phyloP scores from a whole-genome alignment of 2,329 filamentous ascomycete species.

The Alternaria sp. region DNA sequence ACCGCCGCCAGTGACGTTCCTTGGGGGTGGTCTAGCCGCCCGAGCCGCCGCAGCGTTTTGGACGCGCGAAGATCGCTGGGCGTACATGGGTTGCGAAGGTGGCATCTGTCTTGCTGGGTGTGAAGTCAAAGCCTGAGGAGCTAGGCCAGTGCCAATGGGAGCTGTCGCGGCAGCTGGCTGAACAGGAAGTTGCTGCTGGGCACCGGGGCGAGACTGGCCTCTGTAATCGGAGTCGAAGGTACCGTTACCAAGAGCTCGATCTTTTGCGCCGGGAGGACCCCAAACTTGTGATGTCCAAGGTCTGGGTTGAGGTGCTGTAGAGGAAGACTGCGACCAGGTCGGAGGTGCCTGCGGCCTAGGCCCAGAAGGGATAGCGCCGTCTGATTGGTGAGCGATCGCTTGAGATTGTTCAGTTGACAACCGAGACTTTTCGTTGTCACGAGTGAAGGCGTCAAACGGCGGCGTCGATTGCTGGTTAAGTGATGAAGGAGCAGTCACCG shows the following conservation, averaged over 20 bases:
- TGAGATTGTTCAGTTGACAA: slow-evolving; percentile 25
- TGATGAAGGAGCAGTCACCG: slow-evolving; percentile 29
- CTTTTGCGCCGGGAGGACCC: slow-evolving; percentile 71
- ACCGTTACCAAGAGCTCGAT: slow-evolving; percentile 76
- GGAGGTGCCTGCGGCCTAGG: slow-evolving; percentile 36
- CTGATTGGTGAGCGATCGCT: slow-evolving; percentile 22
- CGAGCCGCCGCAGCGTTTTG: slow-evolving; percentile 19
- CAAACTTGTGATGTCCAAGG: slow-evolving; percentile 66
- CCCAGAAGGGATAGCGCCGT: slow-evolving; percentile 21
- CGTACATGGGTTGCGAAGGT: slow-evolving; percentile 29
- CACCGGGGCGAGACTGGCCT: slow-evolving; percentile 51
- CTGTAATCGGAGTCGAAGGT: slow-evolving; percentile 72
- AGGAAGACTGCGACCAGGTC: slow-evolving; percentile 38
- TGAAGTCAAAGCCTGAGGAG: slow-evolving; percentile 22
- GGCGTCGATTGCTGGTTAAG: slow-evolving; percentile 22
- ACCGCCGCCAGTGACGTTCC: slow-evolving; percentile 35
- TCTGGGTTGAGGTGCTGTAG: slow-evolving; percentile 33
- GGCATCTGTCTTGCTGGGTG: slow-evolving; percentile 25
- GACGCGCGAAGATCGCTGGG: slow-evolving; percentile 21
- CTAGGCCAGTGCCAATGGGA: slow-evolving; percentile 30
- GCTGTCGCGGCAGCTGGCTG: slow-evolving; percentile 33
- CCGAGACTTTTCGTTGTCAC: slow-evolving; percentile 28
- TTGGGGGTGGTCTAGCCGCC: slow-evolving; percentile 33
- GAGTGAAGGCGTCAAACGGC: slow-evolving; percentile 26
- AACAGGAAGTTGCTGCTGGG: slow-evolving; percentile 36